Base-by-base conservation (phyloP, 2,329 filamentous ascomycete species). In the Volutella citrinella region DNA sequence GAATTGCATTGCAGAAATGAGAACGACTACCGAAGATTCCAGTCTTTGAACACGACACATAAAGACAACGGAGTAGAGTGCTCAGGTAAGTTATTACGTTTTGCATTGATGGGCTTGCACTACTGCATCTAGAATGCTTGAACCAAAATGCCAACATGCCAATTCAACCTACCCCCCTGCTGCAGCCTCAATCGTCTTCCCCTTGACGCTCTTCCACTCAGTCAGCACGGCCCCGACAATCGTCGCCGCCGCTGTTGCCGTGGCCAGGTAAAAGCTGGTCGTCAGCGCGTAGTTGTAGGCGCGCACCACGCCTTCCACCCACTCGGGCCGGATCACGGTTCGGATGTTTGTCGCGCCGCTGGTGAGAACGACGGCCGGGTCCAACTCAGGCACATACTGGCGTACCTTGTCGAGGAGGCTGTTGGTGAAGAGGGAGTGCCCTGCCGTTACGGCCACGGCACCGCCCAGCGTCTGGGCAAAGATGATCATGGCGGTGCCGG, bases 141-240 rank as follows among this genome's bases (percentile, higher is more conserved):
- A n/a, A n/a, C n/a, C n/a, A n/a, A n/a, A n/a, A n/a, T n/a, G n/a
- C n/a, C n/a, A n/a, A n/a, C n/a, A n/a, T n/a, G n/a, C n/a, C n/a
- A n/a, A 11, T 4, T 12, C n/a, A 2, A 20, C 7, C 44, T 52
- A 56, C 11, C 43, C 48, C 22, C 43, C 48, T 19, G 26, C 48
- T 6, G 46, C 47, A 52, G 56, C 49, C 32, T 58, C 55, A 23
- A 59, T 43, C 8, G 73, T 72, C 59, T 72, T 76, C 5, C 72
- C 73, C 51, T 76, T 78, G 15, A 79, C 68, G 38, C 69, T 76
- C 63, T 68, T 72, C 70, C 70, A 74, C 52, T 77, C 72, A 32
- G 73, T 63, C 7, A 65, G 55, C 10, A 64, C 48, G 3, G 62
- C 55, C 3, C 68, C 67, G 14, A 69, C 25, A 26, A 72, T 62